A percentile compares a stretch with the other conserved stretches of the same genome.
phyloP scores from a whole-genome alignment of 192 early-diverging fungal genomes.

The Funneliformis mosseae region DNA sequence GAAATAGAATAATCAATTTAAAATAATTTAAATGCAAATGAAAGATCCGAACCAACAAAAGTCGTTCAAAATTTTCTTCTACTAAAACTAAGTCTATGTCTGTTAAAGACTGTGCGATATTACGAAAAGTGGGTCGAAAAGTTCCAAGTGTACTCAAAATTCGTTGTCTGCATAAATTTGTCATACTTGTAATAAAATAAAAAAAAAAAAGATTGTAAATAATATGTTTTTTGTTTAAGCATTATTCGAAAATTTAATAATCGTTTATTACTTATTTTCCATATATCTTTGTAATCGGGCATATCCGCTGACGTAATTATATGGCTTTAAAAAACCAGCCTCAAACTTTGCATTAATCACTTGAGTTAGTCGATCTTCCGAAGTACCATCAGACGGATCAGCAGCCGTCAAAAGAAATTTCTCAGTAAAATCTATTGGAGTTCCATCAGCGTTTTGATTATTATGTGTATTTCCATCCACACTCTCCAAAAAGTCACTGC shows the following conservation, averaged over 20 bases:
- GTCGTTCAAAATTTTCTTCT: constrained; percentile 94
- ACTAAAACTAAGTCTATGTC: constrained; percentile 94
- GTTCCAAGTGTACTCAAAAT: constrained; percentile 87
- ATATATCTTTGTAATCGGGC: constrained; percentile 87
- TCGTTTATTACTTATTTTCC: constrained; percentile 68
- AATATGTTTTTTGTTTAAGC: too few relatives aligned
- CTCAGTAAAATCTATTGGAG: constrained; percentile 66
- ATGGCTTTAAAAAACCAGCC: constrained; percentile 94
- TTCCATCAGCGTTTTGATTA: constrained; percentile 37
- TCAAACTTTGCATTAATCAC: constrained; percentile 96
- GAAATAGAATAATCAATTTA: not conserved
- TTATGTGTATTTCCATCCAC: constrained; percentile 45
- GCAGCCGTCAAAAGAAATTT: constrained; percentile 92
- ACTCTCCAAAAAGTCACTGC: constrained; percentile 62
- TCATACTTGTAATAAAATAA: constrained; percentile 53
- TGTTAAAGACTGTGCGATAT: constrained; percentile 84
- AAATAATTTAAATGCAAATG: not conserved
- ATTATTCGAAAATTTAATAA: constrained; percentile 15
- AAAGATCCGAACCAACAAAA: constrained; percentile 64
- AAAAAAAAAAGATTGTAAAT: constrained; percentile 4
- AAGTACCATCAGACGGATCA: constrained; percentile 83
- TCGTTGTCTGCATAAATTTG: constrained; percentile 67
- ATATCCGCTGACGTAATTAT: constrained; percentile 94
- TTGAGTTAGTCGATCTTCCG: constrained; percentile 86
- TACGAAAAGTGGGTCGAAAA: constrained; percentile 87